Evolutionary conservation across 139 green algal species (phyloP).

Genomic region (Gonium pectorale): DNA sequence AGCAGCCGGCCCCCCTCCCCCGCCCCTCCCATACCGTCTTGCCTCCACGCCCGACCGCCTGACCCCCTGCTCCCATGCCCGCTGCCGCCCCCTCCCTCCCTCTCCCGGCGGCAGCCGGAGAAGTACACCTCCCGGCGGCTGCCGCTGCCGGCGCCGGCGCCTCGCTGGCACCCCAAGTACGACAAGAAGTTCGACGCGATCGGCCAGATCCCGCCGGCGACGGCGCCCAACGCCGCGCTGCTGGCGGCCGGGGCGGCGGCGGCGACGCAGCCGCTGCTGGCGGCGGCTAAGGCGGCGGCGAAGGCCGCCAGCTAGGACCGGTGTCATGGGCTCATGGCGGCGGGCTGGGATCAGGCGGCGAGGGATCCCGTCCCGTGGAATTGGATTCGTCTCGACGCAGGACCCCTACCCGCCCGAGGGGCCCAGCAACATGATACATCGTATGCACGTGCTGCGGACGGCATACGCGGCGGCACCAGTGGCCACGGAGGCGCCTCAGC

Average conservation of each 20-base stretch:
- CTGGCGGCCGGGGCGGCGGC: not conserved
- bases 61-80: not conserved
- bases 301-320: no score
- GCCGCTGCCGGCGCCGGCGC: slow-evolving; percentile 79
- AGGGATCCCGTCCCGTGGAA: no score
- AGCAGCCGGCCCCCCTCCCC: not conserved
- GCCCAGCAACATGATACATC: no score
- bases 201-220: slow-evolving; percentile 60
- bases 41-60: not conserved
- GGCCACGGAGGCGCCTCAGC: no score
- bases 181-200: slow-evolving; percentile 71
- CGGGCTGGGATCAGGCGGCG: no score
- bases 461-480: no score
- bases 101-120: slow-evolving; percentile 61
- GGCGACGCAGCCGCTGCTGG: no score
- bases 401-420: no score
- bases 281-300: no score
- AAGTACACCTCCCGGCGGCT: slow-evolving; percentile 80
- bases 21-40: not conserved
- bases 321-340: no score
- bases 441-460: no score
- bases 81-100: not conserved
- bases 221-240: not conserved
- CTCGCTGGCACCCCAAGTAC: slow-evolving; percentile 75
- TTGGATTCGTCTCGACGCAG: no score